Conservation (phyloP, 2,329 filamentous ascomycete species). For the Fusarium sp. region DNA sequence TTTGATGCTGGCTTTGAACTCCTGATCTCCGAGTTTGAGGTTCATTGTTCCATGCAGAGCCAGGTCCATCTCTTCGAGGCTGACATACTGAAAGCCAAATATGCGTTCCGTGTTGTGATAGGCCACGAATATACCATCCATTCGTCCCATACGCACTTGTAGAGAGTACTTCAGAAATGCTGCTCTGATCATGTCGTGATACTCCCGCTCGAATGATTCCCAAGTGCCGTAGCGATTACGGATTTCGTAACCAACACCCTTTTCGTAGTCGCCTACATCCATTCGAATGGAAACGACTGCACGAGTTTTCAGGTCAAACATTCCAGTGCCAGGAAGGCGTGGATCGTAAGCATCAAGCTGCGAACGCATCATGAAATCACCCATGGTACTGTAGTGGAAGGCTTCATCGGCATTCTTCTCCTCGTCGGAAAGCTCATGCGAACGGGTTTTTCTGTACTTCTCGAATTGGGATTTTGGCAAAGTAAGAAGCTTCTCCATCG, state of each 20-base stretch:
- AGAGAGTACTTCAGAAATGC: slow-evolving; percentile 97
- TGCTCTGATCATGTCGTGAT: slow-evolving; percentile 94
- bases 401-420: slow-evolving; percentile 79
- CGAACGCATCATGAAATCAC: slow-evolving; percentile 93
- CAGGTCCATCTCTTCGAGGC: slow-evolving; percentile 87
- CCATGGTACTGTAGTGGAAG: slow-evolving; percentile 88
- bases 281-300: slow-evolving; percentile 93
- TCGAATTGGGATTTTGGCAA: slow-evolving; percentile 86
- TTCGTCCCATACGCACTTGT: slow-evolving; percentile 95
- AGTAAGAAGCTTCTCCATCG: slow-evolving; percentile 95
- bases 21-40: slow-evolving; percentile 77
- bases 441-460: slow-evolving; percentile 78
- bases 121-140: slow-evolving; percentile 98
- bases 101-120: slow-evolving; percentile 96
- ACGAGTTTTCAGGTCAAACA: slow-evolving; percentile 96
- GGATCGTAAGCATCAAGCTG: slow-evolving; percentile 92
- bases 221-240: slow-evolving; percentile 79
- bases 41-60: slow-evolving; percentile 84
- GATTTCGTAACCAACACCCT: slow-evolving; percentile 89
- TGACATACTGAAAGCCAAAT: slow-evolving; percentile 97
- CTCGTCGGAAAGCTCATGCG: slow-evolving; percentile 77
- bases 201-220: slow-evolving; percentile 95
- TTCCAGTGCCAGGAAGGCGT: slow-evolving; percentile 87
- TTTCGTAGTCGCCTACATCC: slow-evolving; percentile 78
- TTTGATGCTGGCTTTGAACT: slow-evolving; percentile 85